Evolutionary conservation across 176 grass and related monocot species (phyloP).

Genomic region (Triticum monococcum): DNA sequence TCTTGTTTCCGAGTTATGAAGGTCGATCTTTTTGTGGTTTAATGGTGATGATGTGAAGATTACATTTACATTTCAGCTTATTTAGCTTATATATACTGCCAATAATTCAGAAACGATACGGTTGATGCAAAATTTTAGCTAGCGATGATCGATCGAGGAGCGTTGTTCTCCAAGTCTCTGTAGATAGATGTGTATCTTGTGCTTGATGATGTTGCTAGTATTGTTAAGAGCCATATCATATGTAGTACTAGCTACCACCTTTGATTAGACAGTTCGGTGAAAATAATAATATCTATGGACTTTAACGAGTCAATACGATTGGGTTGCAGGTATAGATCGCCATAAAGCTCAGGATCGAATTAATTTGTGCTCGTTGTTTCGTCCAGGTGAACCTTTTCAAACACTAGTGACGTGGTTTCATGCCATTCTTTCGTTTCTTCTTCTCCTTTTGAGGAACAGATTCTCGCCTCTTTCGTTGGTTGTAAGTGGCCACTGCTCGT

Average conservation of each 20-base stretch:
- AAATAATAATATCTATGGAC: not conserved
- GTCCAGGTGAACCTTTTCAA: slow-evolving; percentile 27
- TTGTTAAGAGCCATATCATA: slow-evolving; percentile 21
- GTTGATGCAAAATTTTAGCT: not conserved
- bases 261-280: not conserved
- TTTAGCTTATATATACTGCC: slow-evolving; percentile 15
- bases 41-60: slow-evolving; percentile 23
- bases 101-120: not conserved
- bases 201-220: not conserved
- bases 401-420: slow-evolving; percentile 41
- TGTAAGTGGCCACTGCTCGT: not conserved
- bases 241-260: not conserved
- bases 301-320: not conserved
- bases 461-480: slow-evolving; percentile 5
- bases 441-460: not conserved
- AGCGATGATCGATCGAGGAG: not conserved
- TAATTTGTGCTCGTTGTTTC: slow-evolving; percentile 13
- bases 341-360: slow-evolving; percentile 18
- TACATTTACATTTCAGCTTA: slow-evolving; percentile 15
- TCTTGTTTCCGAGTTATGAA: slow-evolving; percentile 38
- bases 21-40: slow-evolving; percentile 4
- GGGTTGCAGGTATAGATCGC: slow-evolving; percentile 34
- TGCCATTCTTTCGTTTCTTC: slow-evolving; percentile 45
- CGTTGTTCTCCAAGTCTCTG: not conserved
- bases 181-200: not conserved